A percentile compares a stretch with the other conserved stretches of the same genome.
Conservation (phyloP, 108 stramenopile genomes). For the Cyclotella kingstonii region DNA sequence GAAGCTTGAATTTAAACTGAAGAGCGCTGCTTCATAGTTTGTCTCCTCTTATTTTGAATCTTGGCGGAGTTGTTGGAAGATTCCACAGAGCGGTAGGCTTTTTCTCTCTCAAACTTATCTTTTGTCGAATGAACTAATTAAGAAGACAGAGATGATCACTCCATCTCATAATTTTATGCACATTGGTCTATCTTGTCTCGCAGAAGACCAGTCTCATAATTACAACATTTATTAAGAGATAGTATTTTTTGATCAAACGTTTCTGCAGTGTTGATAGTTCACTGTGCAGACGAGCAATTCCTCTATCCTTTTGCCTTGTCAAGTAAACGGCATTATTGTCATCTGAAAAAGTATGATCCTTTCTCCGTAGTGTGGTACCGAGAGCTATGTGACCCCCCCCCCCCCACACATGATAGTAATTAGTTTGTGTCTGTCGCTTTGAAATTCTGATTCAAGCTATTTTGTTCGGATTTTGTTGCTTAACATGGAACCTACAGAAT, state of each 20-base stretch:
- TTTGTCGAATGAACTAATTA: constrained; percentile 25
- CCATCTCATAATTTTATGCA: constrained; percentile 29
- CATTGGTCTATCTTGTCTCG: constrained; percentile 14
- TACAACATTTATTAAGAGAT: constrained; percentile 23
- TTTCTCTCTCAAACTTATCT: constrained; percentile 35
- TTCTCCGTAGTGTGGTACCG: too few relatives aligned
- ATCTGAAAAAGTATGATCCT: background rate
- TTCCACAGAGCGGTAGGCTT: constrained; percentile 19
- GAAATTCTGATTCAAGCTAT: too few relatives aligned
- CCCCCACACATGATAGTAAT: too few relatives aligned
- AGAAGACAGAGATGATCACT: constrained; percentile 6
- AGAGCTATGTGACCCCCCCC: too few relatives aligned
- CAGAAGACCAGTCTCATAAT: constrained; percentile 18
- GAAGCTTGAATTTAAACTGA: constrained; percentile 17
- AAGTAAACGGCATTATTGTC: too few relatives aligned
- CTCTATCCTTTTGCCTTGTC: constrained; percentile 30
- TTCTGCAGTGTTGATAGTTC: constrained; percentile 36
- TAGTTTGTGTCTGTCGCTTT: too few relatives aligned
- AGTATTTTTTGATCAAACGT: constrained; percentile 22
- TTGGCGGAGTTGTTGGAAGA: constrained; percentile 8
- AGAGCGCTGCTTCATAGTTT: constrained; percentile 20
- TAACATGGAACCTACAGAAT: too few relatives aligned
- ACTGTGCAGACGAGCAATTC: constrained; percentile 24
- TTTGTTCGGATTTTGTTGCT: too few relatives aligned
- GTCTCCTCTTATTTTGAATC: constrained; percentile 34